Base-by-base conservation (phyloP, 371 early-diverging fungal genomes). In the Syncephalastrum racemosum region DNA sequence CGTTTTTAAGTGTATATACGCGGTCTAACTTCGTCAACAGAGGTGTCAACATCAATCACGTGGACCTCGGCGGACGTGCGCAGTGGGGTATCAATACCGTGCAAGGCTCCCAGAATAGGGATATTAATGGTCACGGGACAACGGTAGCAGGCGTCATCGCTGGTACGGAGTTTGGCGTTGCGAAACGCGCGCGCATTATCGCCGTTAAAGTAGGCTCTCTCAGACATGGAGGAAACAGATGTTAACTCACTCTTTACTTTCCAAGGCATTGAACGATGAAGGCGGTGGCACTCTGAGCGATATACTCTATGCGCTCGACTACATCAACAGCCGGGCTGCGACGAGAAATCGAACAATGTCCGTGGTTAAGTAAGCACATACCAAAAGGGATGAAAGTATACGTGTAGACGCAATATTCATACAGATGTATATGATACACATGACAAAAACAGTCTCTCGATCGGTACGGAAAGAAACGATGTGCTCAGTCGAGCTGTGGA, bases 11-110 rank as follows among this genome's bases (percentile, higher is more conserved):
- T 31, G 10, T 12, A 25, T 25, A 25, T 31, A 4, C 6, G 1
- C 4, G 15, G 45, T 67, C 65, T 13, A 27, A 6, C 56, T 97
- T 97, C 74, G 96, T 97, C 79, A 84, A 90, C 59, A 97, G 97
- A 80, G 99, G 99, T 68, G 90, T 97, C 62, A 97, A 96, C 89
- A 96, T 93, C 70, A 98, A 97, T 85, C 97, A 98, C 60, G 91
- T 93, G 87, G 99, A 97, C 64, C 83, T 98, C 63, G 90, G 99
- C 65, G 92, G 93, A 65, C 98, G 98, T 68, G 94, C 94, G 43
- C 93, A 93, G 75, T 73, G 87, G 57, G 97, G 96, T 49, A 95
- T 95, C 40, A 94, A 96, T 66, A 80, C 82, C 55, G 88, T 95
- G 52, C 36, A 5, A 31, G 10, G 10, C 12, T 31, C 36, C 36